Percentiles rank a stretch among this genome's conserved stretches.
phyloP scores from a whole-genome alignment of 2,329 filamentous ascomycete genomes.

The Juglanconis juglandina region DNA sequence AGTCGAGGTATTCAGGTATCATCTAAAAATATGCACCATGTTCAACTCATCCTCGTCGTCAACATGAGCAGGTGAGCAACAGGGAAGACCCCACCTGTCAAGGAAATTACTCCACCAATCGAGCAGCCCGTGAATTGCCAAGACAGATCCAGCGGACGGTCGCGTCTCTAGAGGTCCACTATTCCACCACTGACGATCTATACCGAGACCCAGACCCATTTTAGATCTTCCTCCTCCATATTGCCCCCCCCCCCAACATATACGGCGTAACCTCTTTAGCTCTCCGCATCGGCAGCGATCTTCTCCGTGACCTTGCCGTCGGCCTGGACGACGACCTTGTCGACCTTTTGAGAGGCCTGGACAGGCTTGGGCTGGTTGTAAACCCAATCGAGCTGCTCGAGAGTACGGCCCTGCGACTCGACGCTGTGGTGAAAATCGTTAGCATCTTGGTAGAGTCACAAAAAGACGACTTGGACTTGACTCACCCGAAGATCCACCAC shows the following conservation, averaged over 20 bases:
- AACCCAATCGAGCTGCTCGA: conserved; percentile 48
- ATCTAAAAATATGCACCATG: too few relatives aligned
- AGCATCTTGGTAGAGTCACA: not conserved
- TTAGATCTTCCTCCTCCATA: not conserved
- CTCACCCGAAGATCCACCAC: conserved; percentile 47
- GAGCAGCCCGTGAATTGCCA: not conserved
- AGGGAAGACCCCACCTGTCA: too few relatives aligned
- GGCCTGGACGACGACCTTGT: conserved; percentile 43
- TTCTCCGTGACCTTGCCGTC: conserved; percentile 46
- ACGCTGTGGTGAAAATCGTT: conserved; percentile 30
- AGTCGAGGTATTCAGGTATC: too few relatives aligned
- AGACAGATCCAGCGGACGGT: not conserved
- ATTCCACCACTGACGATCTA: not conserved
- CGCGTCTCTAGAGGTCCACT: not conserved
- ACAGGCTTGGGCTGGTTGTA: conserved; percentile 48
- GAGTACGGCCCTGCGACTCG: conserved; percentile 46
- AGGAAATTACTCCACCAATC: not conserved
- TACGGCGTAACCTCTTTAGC: not conserved
- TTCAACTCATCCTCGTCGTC: too few relatives aligned
- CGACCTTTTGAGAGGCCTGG: conserved; percentile 44
- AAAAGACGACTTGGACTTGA: not conserved
- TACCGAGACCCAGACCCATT: not conserved
- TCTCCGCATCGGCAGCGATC: conserved; percentile 25
- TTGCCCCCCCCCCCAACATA: not conserved
- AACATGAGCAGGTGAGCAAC: too few relatives aligned